Evolutionary conservation across 2,329 filamentous ascomycete species (phyloP), one percentile per base, ranked within the genome.

Genomic region (Botrytis squamosa): DNA sequence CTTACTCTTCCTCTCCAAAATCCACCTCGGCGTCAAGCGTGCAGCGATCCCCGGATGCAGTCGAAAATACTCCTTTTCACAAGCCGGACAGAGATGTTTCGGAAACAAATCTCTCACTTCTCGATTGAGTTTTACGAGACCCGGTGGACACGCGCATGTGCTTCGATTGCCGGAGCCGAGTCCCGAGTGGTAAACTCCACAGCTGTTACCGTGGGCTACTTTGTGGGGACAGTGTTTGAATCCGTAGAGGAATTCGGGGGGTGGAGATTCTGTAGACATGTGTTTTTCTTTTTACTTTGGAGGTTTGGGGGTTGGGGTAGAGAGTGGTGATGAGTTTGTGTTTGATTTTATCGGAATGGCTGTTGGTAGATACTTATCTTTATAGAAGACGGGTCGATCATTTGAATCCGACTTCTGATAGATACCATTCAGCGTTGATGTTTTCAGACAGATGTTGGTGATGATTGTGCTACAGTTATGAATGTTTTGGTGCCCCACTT

Each of bases 351-450:
- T n/a, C 3, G 12, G 49, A 55, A 3, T n/a, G 3, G 49, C 25
- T n/a, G 3, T 55, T n/a, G 12, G 25, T 5, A n/a, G 49, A n/a
- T 16, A 55, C 25, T 55, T 0, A n/a, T n/a, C 49, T 49, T 49
- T 52, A n/a, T 52, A 52, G 4, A 10, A 49, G 9, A n/a, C 4
- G 4, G 9, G 4, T 52, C 10, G 10, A 46, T 20, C 6, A 46
- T 22, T 1, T 9, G 20, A n/a, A n/a, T n/a, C 4, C 4, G 12
- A n/a, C 5, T 3, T 55, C 2, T 16, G 7, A 0, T 7, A n/a
- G 5, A n/a, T 14, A 16, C 1, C 5, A 7, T 55, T 55, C 1
- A 55, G 12, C 5, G 1, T n/a, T 55, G 7, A n/a, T 3, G 1
- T 16, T 5, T n/a, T 1, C 5, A 55, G 0, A 25, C 22, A 49